Percentiles rank a stretch among this genome's conserved stretches.
phyloP scores from a whole-genome alignment of 257 asterid species.

The Fraxinus excelsior region DNA sequence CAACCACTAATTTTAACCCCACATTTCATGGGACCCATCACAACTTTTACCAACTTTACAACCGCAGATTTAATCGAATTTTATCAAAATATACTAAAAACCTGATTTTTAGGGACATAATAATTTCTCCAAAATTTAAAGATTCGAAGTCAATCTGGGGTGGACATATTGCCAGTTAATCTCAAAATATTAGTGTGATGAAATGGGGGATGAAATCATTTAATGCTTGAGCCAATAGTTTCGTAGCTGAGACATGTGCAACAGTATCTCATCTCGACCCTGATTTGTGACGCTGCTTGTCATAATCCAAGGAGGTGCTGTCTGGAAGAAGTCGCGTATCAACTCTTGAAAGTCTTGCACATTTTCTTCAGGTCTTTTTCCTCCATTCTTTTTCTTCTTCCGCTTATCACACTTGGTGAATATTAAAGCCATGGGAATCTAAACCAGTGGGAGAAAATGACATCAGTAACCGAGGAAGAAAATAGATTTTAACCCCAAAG shows the following conservation, averaged over 20 bases:
- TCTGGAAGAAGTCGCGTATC: constrained; percentile 67
- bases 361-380: constrained; percentile 86
- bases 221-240: constrained; percentile 97
- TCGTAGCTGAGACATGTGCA: constrained; percentile 95
- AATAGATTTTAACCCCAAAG: neutral
- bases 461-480: neutral
- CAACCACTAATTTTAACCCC: too few relatives aligned
- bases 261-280: constrained; percentile 88
- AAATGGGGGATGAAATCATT: neutral
- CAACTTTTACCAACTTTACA: too few relatives aligned
- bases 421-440: constrained; percentile 93
- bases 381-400: constrained; percentile 91
- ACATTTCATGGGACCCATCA: too few relatives aligned
- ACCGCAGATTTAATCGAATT: too few relatives aligned
- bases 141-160: neutral
- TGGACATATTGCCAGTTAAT: neutral
- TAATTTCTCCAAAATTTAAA: neutral
- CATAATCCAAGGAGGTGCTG: constrained; percentile 96
- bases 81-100: too few relatives aligned
- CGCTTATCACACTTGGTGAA: constrained; percentile 96
- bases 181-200: neutral
- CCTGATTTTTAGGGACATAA: too few relatives aligned
- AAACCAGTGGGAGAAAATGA: constrained; percentile 20
- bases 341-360: constrained; percentile 66
- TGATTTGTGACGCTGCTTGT: constrained; percentile 96